A percentile compares a stretch with the other conserved stretches of the same genome.
Evolutionary conservation across 129 eudicot genomes (phyloP).

Genomic region (Scalesia atractyloides): DNA sequence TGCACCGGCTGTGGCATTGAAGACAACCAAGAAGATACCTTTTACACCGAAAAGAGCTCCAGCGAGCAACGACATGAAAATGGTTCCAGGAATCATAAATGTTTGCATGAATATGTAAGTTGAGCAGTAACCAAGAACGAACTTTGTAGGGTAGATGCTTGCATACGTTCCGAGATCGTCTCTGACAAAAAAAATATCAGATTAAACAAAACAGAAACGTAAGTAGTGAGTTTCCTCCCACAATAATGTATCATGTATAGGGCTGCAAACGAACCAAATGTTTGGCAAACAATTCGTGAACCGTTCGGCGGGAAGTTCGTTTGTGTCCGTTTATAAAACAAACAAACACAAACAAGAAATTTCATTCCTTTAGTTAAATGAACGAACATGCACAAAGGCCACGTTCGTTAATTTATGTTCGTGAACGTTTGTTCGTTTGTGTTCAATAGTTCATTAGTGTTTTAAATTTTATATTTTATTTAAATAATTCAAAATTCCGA

Average conservation of each 20-base stretch:
- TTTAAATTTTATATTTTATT: too few relatives aligned
- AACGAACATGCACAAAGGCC: too few relatives aligned
- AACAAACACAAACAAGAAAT: too few relatives aligned
- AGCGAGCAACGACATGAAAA: conserved; percentile 92
- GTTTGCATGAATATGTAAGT: conserved; percentile 99
- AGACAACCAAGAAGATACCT: conserved; percentile 90
- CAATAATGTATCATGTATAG: neutral
- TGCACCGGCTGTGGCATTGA: conserved; percentile 97
- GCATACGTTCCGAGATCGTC: conserved; percentile 81
- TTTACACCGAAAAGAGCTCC: conserved; percentile 97
- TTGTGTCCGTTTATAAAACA: too few relatives aligned
- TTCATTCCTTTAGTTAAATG: too few relatives aligned
- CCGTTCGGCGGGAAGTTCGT: too few relatives aligned
- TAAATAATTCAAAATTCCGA: too few relatives aligned
- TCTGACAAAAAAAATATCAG: conserved; percentile 41
- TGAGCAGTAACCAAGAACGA: conserved; percentile 89
- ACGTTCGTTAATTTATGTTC: too few relatives aligned
- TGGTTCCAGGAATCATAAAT: conserved; percentile 97
- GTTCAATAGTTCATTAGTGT: too few relatives aligned
- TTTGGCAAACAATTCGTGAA: too few relatives aligned
- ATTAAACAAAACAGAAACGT: conserved; percentile 10
- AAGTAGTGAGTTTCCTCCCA: neutral
- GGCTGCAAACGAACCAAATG: too few relatives aligned
- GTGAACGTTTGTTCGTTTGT: too few relatives aligned
- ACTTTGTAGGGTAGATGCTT: conserved; percentile 66